These are phyloP conservation scores for Vararia minispora DNA, from an alignment of 768 basidiomycete genomes.

Conservation along the genomic window DNA sequence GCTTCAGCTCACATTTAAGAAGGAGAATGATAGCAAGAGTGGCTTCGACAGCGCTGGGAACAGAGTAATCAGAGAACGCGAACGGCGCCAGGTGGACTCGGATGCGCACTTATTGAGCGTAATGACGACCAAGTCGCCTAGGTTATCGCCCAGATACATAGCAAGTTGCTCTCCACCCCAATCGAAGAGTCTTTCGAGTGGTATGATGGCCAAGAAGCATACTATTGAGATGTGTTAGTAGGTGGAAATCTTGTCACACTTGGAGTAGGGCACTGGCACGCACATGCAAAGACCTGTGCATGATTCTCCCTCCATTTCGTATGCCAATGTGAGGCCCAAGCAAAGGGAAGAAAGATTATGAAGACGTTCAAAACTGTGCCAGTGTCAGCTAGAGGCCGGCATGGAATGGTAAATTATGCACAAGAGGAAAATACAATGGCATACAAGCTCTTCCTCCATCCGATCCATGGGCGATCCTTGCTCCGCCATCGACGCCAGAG, in stretches of 20 bases:
- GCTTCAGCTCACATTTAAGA: constrained; percentile 55
- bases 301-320: too few relatives aligned
- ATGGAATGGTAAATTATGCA: constrained; percentile 1
- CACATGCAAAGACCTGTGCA: constrained; percentile 14
- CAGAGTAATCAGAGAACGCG: not conserved
- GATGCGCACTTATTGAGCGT: constrained; percentile 51
- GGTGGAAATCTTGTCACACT: not conserved
- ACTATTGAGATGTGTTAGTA: too few relatives aligned
- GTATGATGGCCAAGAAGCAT: constrained; percentile 53
- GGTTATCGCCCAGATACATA: constrained; percentile 40
- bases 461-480: too few relatives aligned
- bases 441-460: constrained; percentile 1
- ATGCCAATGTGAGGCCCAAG: constrained; percentile 20
- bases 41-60: constrained; percentile 51
- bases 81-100: too few relatives aligned
- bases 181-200: constrained; percentile 56
- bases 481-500: too few relatives aligned
- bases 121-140: constrained; percentile 58
- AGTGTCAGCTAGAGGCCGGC: not conserved
- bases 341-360: constrained; percentile 16
- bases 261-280: constrained; percentile 21
- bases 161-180: constrained; percentile 49
- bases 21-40: constrained; percentile 60
- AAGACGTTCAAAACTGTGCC: constrained; percentile 12
- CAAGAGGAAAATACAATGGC: constrained; percentile 9